Evolutionary conservation across 2,329 filamentous ascomycete genomes (phyloP).

Genomic region (Saccharata proteae): DNA sequence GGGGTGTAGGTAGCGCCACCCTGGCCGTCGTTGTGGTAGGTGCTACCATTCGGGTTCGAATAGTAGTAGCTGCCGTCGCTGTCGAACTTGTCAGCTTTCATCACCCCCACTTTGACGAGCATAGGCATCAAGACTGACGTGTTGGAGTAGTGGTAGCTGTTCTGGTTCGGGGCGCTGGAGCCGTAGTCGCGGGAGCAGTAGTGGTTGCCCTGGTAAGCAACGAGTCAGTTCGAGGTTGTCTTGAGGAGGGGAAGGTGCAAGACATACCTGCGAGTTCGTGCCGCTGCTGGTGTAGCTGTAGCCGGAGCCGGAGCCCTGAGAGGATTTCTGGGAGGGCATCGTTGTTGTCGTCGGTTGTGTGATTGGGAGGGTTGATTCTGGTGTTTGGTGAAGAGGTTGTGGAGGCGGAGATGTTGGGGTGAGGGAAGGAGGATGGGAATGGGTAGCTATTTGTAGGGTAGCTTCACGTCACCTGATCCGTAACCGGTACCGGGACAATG

Average conservation of each 20-base stretch:
- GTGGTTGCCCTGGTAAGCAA: conserved; percentile 23
- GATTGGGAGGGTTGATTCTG: too few relatives aligned
- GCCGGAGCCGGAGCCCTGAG: conserved; percentile 9
- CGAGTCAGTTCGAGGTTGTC: not conserved
- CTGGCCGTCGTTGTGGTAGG: conserved; percentile 25
- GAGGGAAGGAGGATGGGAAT: too few relatives aligned
- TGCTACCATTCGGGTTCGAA: conserved; percentile 25
- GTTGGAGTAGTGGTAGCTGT: conserved; percentile 31
- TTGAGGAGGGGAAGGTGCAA: not conserved
- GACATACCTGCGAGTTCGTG: conserved; percentile 25
- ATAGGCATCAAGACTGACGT: conserved; percentile 6
- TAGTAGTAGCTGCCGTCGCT: conserved; percentile 24
- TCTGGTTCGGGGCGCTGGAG: conserved; percentile 20
- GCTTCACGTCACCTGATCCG: too few relatives aligned
- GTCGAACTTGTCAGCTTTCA: not conserved
- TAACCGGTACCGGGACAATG: too few relatives aligned
- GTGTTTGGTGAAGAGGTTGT: too few relatives aligned
- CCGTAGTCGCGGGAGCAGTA: conserved; percentile 27
- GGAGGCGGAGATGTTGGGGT: too few relatives aligned
- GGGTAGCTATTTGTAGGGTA: too few relatives aligned
- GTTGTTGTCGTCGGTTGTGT: too few relatives aligned
- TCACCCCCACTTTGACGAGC: not conserved
- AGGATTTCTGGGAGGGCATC: conserved; percentile 5
- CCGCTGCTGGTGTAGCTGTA: conserved; percentile 29
- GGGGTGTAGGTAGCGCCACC: conserved; percentile 20